Base-by-base conservation (phyloP, 2,329 filamentous ascomycete species). In the Fusarium fracticaudum region DNA sequence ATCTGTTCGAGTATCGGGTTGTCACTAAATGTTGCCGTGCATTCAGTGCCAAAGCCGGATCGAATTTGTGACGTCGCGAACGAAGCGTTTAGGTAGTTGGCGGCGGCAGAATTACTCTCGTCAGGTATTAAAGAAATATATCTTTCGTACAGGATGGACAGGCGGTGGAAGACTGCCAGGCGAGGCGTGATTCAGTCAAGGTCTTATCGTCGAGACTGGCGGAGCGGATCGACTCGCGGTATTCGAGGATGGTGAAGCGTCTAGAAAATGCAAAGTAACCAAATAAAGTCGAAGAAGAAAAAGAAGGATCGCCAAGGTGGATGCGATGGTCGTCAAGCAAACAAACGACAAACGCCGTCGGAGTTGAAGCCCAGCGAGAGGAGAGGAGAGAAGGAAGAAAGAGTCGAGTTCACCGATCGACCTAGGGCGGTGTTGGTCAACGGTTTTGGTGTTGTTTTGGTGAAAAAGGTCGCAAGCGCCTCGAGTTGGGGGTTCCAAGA, bases 381-480 rank as follows among this genome's bases (percentile, higher is more conserved):
- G 35, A 38, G 33, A 60, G 44, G 24, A 24, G 72, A 67, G 58
- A 57, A 58, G 64, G 50, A 67, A 72, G 63, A 64, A 50, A 68
- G 24, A 55, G 51, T 63, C 68, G 74, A 76, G 73, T 65, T 65
- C 62, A 66, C 41, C 57, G 20, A 44, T 78, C 66, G 60, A 73
- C 71, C 75, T 60, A 67, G 72, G 55, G 76, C 76, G 74, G 72
- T 78, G 76, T 75, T 74, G 58, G 62, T 63, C 58, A 50, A 60
- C 59, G 53, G 64, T 68, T 44, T 40, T 68, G 76, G 74, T 78
- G 76, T 78, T 78, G 76, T 78, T 78, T 71, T 76, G 74, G 76
- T 75, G 77, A 78, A 78, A 78, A 78, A 72, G 67, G 76, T 78
- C 75, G 76, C 76, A 78, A 77, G 76, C 75, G 75, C 76, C 67